Conservation (phyloP, 768 basidiomycete genomes). For the Suillus placidus region DNA sequence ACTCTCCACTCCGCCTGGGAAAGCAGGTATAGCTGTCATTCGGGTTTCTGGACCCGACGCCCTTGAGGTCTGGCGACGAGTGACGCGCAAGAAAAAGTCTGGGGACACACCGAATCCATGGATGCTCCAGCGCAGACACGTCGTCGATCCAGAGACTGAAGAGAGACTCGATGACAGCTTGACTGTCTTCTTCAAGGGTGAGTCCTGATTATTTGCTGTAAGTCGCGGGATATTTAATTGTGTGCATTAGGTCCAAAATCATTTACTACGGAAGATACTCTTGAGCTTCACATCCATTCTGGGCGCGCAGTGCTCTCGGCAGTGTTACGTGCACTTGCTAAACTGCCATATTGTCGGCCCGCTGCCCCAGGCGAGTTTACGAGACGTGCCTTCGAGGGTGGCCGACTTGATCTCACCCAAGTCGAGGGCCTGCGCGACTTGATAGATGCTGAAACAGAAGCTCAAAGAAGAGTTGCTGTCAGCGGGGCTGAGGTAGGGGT, state of each 20-base stretch:
- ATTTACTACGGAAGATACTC: conserved; percentile 79
- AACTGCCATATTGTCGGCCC: conserved; percentile 65
- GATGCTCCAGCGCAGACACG: conserved; percentile 68
- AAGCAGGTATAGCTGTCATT: conserved; percentile 80
- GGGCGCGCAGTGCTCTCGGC: conserved; percentile 79
- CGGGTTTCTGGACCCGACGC: conserved; percentile 82
- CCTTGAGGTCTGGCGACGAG: conserved; percentile 56
- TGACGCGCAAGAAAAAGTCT: conserved; percentile 46
- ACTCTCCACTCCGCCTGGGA: conserved; percentile 84
- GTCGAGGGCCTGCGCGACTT: conserved; percentile 88
- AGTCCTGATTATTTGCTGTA: conserved; percentile 16
- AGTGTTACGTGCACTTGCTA: conserved; percentile 63
- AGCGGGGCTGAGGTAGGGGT: conserved; percentile 64
- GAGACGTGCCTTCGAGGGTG: conserved; percentile 76
- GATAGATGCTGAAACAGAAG: conserved; percentile 86
- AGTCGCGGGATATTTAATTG: conserved; percentile 4
- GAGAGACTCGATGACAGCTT: conserved; percentile 79
- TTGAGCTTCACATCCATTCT: conserved; percentile 89
- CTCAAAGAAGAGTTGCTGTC: conserved; percentile 74
- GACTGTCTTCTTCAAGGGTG: conserved; percentile 81
- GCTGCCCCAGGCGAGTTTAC: conserved; percentile 92
- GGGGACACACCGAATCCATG: conserved; percentile 52
- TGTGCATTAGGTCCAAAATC: conserved; percentile 64
- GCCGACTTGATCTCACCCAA: conserved; percentile 84
- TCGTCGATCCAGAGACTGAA: conserved; percentile 62